These are phyloP conservation scores for Orbilia oligospora DNA, from an alignment of 2,329 filamentous ascomycete genomes.

Conservation along the genomic window DNA sequence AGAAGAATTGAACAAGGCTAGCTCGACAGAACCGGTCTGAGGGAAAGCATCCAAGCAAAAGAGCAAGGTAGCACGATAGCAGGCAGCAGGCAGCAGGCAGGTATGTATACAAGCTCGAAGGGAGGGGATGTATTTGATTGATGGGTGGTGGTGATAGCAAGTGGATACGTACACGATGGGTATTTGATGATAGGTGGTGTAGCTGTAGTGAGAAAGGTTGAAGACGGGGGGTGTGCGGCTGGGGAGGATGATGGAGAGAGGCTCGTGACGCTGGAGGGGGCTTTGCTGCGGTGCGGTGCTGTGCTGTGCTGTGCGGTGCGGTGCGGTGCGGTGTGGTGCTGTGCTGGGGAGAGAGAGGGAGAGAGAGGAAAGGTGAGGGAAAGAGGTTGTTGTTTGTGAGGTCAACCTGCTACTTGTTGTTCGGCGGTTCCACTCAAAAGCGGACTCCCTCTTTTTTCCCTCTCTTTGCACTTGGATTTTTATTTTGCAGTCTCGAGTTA, in stretches of 20 bases:
- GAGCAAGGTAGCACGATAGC: not conserved
- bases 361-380: not conserved
- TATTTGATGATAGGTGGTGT: constrained; percentile 8
- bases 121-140: not conserved
- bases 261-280: constrained; percentile 49
- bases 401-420: constrained; percentile 6
- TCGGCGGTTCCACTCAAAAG: constrained; percentile 44
- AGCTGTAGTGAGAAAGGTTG: constrained; percentile 8
- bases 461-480: not conserved
- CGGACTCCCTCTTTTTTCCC: constrained; percentile 4
- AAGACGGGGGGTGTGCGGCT: constrained; percentile 36
- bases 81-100: not conserved
- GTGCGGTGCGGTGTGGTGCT: not conserved
- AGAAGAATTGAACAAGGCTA: constrained; percentile 5
- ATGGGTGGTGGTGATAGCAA: constrained; percentile 1
- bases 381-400: constrained; percentile 45
- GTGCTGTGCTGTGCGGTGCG: not conserved
- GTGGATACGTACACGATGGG: constrained; percentile 14
- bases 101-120: constrained; percentile 7
- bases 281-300: not conserved
- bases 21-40: not conserved
- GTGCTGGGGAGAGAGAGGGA: constrained; percentile 8
- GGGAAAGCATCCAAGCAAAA: not conserved
- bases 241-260: constrained; percentile 34
- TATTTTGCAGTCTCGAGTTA: not conserved